Percentiles rank a stretch among this genome's conserved stretches.
These are phyloP conservation scores for Mucor racemosus DNA, from an alignment of 371 early-diverging fungal genomes.

Conservation along the genomic window DNA sequence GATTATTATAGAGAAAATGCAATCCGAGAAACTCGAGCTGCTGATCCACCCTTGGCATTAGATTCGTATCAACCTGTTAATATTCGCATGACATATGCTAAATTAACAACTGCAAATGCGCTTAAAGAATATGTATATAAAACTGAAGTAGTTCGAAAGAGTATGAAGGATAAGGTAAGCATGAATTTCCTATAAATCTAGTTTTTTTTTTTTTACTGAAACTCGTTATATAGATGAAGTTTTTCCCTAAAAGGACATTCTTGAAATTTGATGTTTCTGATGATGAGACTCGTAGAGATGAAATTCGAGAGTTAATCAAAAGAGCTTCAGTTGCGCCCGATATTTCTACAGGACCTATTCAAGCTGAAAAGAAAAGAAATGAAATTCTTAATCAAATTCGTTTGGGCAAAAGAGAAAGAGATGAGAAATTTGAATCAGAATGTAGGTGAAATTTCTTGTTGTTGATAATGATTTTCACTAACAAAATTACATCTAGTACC, in stretches of 20 bases:
- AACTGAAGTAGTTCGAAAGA: conserved; percentile 25
- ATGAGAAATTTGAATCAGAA: conserved; percentile 37
- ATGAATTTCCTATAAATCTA: no score
- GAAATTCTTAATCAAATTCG: conserved; percentile 45
- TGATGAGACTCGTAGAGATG: conserved; percentile 14
- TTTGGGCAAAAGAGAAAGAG: conserved; percentile 42
- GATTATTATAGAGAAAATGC: not conserved
- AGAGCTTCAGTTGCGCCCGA: conserved; percentile 42
- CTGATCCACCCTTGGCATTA: not conserved
- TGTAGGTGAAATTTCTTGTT: conserved; percentile 22
- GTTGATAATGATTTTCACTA: not conserved
- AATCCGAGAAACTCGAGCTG: not conserved
- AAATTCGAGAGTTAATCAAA: conserved; percentile 35
- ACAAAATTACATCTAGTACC: conserved; percentile 8
- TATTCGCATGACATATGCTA: conserved; percentile 28
- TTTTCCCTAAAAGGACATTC: conserved; percentile 23
- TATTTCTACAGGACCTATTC: conserved; percentile 39
- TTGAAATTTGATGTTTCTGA: conserved; percentile 27
- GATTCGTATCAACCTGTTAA: conserved; percentile 33
- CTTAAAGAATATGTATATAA: conserved; percentile 19
- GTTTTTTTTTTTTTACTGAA: not conserved
- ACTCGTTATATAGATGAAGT: conserved; percentile 13
- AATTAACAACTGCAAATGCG: conserved; percentile 22
- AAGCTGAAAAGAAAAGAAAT: conserved; percentile 53
- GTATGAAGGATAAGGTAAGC: conserved; percentile 34